phyloP scores from a whole-genome alignment of 441 rosid species.

The Corymbia calophylla region DNA sequence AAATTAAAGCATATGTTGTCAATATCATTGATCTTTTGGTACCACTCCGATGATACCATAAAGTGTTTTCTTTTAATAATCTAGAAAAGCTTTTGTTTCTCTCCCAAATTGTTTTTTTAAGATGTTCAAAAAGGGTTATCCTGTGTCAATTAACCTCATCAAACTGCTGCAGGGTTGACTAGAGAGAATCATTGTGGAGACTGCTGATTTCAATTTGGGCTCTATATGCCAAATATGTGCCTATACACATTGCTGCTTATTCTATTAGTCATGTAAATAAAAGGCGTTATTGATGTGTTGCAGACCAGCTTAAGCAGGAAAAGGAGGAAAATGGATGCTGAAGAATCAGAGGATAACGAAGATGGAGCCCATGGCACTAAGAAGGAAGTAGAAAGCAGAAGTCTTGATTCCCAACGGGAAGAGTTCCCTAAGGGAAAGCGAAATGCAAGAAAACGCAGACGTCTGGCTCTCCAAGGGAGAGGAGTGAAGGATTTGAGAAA shows the following conservation, averaged over 20 bases:
- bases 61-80: background rate
- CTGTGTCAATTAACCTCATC: background rate
- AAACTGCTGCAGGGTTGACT: background rate
- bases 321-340: conserved; percentile 74
- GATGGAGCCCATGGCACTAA: conserved; percentile 30
- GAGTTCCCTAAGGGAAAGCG: conserved; percentile 10
- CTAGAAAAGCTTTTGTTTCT: background rate
- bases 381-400: conserved; percentile 38
- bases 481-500: conserved; percentile 4
- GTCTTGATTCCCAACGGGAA: conserved; percentile 39
- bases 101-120: background rate
- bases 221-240: background rate
- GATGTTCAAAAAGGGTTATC: background rate
- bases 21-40: background rate
- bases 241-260: background rate
- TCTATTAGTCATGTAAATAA: background rate
- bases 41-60: background rate
- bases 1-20: background rate
- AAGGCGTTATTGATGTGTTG: conserved; percentile 4
- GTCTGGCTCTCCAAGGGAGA: conserved; percentile 6
- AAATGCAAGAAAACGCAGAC: conserved; percentile 3
- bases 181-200: background rate
- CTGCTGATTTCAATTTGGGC: background rate
- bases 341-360: conserved; percentile 25
- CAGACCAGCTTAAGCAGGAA: conserved; percentile 88